A percentile compares a stretch with the other conserved stretches of the same genome.
phyloP scores from a whole-genome alignment of 805 yeast species.

The Spencermartinsiella europaea region DNA sequence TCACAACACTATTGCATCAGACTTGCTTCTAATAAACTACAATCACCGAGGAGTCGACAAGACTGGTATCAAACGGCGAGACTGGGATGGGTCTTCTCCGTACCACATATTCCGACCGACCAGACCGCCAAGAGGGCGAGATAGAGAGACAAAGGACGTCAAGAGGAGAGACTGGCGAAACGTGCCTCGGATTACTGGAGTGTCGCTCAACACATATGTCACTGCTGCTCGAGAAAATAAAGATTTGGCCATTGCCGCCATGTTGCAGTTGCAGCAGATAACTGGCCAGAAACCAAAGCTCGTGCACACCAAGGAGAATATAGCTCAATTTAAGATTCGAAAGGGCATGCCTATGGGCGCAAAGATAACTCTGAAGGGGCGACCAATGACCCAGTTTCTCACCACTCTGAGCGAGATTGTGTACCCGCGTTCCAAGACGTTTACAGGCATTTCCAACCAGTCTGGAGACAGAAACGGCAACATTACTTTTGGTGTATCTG shows the following conservation, averaged over 20 bases:
- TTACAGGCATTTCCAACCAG: slow-evolving; percentile 65
- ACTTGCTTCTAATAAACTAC: slow-evolving; percentile 71
- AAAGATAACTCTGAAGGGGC: slow-evolving; percentile 68
- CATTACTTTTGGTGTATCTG: slow-evolving; percentile 74
- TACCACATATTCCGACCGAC: slow-evolving; percentile 80
- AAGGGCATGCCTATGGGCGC: slow-evolving; percentile 91
- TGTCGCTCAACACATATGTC: slow-evolving; percentile 72
- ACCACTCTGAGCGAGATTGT: slow-evolving; percentile 86
- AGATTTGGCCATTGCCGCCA: slow-evolving; percentile 69
- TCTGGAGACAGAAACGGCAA: slow-evolving; percentile 86
- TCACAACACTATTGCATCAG: slow-evolving; percentile 65
- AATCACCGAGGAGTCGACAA: slow-evolving; percentile 53
- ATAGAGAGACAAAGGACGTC: slow-evolving; percentile 68
- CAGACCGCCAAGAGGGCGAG: slow-evolving; percentile 70
- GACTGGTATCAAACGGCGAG: slow-evolving; percentile 66
- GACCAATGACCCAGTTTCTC: slow-evolving; percentile 79
- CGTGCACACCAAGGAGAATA: slow-evolving; percentile 69
- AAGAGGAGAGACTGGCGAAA: slow-evolving; percentile 61
- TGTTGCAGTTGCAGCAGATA: slow-evolving; percentile 81
- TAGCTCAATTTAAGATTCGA: slow-evolving; percentile 80
- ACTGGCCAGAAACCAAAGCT: slow-evolving; percentile 84
- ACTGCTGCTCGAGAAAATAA: slow-evolving; percentile 55
- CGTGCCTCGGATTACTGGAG: slow-evolving; percentile 64
- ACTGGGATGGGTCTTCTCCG: slow-evolving; percentile 85
- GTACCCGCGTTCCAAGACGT: slow-evolving; percentile 86